Conservation (phyloP, 495 filamentous ascomycete species). For the Penicillium egyptiacum region DNA sequence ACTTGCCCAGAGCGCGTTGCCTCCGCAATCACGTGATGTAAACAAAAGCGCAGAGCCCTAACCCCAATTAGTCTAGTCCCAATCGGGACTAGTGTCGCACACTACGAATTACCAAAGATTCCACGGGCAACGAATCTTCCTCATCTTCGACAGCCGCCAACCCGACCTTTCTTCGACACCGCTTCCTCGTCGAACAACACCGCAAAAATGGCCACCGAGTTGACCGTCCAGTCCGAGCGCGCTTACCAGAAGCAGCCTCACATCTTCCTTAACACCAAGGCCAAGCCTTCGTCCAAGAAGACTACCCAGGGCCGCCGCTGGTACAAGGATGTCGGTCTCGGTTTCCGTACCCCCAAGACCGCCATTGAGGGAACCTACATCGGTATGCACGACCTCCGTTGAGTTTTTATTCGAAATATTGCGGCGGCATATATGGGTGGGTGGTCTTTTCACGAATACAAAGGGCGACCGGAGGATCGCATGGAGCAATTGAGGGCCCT, state of each 20-base stretch:
- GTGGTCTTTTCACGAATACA: slow-evolving; percentile 29
- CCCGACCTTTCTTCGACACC: slow-evolving; percentile 42
- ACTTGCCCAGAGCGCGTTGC: slow-evolving; percentile 34
- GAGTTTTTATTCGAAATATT: slow-evolving; percentile 20
- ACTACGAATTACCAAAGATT: slow-evolving; percentile 38
- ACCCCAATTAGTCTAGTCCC: slow-evolving; percentile 37
- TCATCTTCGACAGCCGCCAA: slow-evolving; percentile 44
- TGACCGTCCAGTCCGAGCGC: slow-evolving; percentile 97
- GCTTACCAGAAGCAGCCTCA: slow-evolving; percentile 99
- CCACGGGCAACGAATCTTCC: slow-evolving; percentile 44
- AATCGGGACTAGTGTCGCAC: slow-evolving; percentile 41
- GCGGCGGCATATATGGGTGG: slow-evolving; percentile 22
- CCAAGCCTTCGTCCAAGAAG: slow-evolving; percentile 80
- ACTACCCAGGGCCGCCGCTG: slow-evolving; percentile 91
- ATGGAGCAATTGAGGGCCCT: slow-evolving; percentile 4
- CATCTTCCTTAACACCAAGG: slow-evolving; percentile 95
- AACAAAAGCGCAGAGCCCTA: slow-evolving; percentile 50
- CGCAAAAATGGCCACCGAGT: slow-evolving; percentile 95
- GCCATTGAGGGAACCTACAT: slow-evolving; percentile 99
- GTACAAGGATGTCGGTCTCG: slow-evolving; percentile 99
- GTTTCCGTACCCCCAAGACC: slow-evolving; percentile 95
- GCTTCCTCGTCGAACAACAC: slow-evolving; percentile 50
- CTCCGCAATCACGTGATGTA: slow-evolving; percentile 37
- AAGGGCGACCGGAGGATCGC: slow-evolving; percentile 16
- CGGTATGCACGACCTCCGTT: slow-evolving; percentile 66